Evolutionary conservation across 805 yeast species (phyloP).

Genomic region (Barnettozyma salicaria): DNA sequence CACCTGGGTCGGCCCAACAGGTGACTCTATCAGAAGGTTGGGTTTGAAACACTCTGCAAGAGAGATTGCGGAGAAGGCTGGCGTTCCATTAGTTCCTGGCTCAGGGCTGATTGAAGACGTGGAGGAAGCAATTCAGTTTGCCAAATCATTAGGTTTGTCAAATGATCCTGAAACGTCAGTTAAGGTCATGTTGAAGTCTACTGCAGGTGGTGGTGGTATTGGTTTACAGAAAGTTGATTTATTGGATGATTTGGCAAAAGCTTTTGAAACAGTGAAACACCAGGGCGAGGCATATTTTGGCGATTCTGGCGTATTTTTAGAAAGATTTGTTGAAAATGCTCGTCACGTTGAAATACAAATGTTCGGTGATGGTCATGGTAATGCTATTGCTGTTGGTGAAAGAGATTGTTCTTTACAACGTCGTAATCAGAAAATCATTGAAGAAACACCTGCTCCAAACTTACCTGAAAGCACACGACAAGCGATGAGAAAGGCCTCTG

Average conservation of each 20-base stretch:
- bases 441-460: conserved; percentile 97
- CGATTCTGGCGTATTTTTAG: conserved; percentile 92
- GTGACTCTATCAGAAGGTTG: conserved; percentile 82
- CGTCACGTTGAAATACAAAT: conserved; percentile 96
- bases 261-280: conserved; percentile 86
- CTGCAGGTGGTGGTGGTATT: conserved; percentile 99
- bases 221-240: conserved; percentile 92
- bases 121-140: conserved; percentile 70
- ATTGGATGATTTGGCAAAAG: conserved; percentile 72
- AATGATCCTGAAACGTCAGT: conserved; percentile 40
- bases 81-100: conserved; percentile 97
- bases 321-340: conserved; percentile 89
- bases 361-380: conserved; percentile 93
- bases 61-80: conserved; percentile 85
- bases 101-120: conserved; percentile 72
- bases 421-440: conserved; percentile 93
- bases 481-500: conserved; percentile 77
- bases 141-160: conserved; percentile 51
- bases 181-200: conserved; percentile 94
- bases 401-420: conserved; percentile 97
- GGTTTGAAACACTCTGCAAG: conserved; percentile 97
- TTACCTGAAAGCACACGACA: conserved; percentile 74
- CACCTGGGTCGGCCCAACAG: conserved; percentile 94
- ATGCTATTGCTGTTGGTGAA: conserved; percentile 92
- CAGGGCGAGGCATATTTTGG: conserved; percentile 93